Conservation (phyloP, 306 rosid species). For the Boehmeria nivea region DNA sequence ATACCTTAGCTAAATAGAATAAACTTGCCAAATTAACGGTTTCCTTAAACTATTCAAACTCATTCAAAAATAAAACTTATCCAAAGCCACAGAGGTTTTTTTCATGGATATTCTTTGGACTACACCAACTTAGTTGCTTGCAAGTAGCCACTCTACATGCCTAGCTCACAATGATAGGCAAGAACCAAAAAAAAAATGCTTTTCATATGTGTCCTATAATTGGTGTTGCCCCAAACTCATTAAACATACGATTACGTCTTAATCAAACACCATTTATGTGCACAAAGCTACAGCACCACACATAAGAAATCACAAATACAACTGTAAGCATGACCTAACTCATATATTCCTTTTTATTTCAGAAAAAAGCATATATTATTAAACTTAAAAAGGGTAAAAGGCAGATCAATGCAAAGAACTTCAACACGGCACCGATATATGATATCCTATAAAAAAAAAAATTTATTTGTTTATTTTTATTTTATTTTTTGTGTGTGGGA, state of each 20-base stretch:
- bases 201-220: conserved; percentile 5
- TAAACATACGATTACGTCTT: conserved; percentile 1
- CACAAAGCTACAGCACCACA: conserved; percentile 5
- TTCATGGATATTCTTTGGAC: conserved; percentile 2
- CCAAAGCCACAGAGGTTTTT: conserved; percentile 2
- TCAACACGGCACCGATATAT: not conserved
- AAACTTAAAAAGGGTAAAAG: not conserved
- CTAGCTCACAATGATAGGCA: not conserved
- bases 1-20: not conserved
- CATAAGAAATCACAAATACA: too few relatives aligned
- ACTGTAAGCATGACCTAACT: conserved; percentile 50
- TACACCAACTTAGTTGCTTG: not conserved
- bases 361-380: not conserved
- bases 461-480: not conserved
- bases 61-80: not conserved
- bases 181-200: conserved; percentile 1
- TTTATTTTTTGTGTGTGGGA: too few relatives aligned
- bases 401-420: not conserved
- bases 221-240: conserved; percentile 8
- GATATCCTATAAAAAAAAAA: not conserved
- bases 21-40: not conserved
- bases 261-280: conserved; percentile 22
- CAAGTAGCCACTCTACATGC: not conserved
- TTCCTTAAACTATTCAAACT: not conserved
- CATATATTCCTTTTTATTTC: conserved; percentile 12